Evolutionary conservation across 169 alveolate species (phyloP).

Genomic region (Plasmodium ovale): DNA sequence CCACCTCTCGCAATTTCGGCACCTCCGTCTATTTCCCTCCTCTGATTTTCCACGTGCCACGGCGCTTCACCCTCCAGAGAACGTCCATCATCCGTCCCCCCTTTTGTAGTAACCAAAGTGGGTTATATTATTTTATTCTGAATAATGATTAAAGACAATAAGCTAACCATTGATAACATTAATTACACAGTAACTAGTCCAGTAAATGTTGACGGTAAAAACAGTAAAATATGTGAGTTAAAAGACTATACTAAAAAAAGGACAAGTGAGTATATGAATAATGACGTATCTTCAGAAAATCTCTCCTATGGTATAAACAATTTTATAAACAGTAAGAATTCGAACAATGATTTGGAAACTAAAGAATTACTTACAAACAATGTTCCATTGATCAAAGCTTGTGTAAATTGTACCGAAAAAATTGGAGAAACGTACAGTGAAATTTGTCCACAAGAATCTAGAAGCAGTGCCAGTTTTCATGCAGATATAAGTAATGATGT

Average conservation of each 20-base stretch:
- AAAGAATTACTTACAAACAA: not conserved
- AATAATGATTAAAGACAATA: slow-evolving; percentile 67
- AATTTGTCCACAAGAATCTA: not conserved
- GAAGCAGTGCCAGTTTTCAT: slow-evolving; percentile 3
- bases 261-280: not conserved
- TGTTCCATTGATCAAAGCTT: not conserved
- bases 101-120: no score
- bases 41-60: no score
- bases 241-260: slow-evolving; percentile 15
- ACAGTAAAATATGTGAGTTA: slow-evolving; percentile 32
- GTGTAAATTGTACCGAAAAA: slow-evolving; percentile 5
- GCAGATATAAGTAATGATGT: slow-evolving; percentile 16
- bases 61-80: no score
- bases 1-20: no score
- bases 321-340: slow-evolving; percentile 16
- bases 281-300: slow-evolving; percentile 15
- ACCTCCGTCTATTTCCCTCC: no score
- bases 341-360: not conserved
- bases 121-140: not conserved
- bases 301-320: slow-evolving; percentile 11
- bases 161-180: slow-evolving; percentile 50
- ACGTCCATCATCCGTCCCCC: no score
- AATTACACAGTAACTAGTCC: slow-evolving; percentile 17
- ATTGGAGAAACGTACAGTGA: slow-evolving; percentile 2
- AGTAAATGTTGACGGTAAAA: slow-evolving; percentile 18